Base-by-base conservation (phyloP, 2,329 filamentous ascomycete species). In the Lasiodiplodia theobromae region DNA sequence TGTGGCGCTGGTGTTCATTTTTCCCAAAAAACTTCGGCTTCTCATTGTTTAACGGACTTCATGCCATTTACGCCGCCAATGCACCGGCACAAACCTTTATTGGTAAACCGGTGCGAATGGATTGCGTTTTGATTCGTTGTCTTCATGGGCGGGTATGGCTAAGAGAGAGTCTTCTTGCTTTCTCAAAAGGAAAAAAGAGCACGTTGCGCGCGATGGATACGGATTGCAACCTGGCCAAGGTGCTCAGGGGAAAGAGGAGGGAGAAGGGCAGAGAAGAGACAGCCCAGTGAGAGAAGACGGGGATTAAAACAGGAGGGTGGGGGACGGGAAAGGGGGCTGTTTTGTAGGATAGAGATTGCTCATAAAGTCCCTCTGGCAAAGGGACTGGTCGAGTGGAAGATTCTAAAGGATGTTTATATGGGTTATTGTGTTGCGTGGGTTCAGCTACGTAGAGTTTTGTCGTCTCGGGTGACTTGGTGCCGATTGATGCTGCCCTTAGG, bases 271-370 rank as follows among this genome's bases (percentile, higher is more conserved):
- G 49, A 31, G 12, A 7, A n/a, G 14, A 53, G 6, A 44, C 34
- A 63, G 23, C 2, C 25, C 37, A 16, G 6, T 34, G 28, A 31
- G 16, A 18, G 44, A 21, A 47, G 52, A 56, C 40, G 38, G 21
- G 57, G 51, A 44, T 51, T 37, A 44, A 34, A 44, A 10, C 8
- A n/a, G 40, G 25, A 51, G 16, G 21, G 12, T 10, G 11, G n/a
- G n/a, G 44, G 18, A 18, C 16, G 34, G 34, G 12, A 6, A 11
- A 16, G 7, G 11, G 2, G 60, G 60, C 16, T 18, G 25, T 16
- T 57, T 10, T 64, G 60, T 64, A 64, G 60, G 60, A 64, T 64
- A 64, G 60, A 64, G 44, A 64, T 64, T 64, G 60, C 60, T 52
- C 16, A 38, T 63, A 25, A 38, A 64, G 47, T 52, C 28, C 28